Evolutionary conservation across 331 rosid genomes (phyloP).

Genomic region (Malus hybrid): DNA sequence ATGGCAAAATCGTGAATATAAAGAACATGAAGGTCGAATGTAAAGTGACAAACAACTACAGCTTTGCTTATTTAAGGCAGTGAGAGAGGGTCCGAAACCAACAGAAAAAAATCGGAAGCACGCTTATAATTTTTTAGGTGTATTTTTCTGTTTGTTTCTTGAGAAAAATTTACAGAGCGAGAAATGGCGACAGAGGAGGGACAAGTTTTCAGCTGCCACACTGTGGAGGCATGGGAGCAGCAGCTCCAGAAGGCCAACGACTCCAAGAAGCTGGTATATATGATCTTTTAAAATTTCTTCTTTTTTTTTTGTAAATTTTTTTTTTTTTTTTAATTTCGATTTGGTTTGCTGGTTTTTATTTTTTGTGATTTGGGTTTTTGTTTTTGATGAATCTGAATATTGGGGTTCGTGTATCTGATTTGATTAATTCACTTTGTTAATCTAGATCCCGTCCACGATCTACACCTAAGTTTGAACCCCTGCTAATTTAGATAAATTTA

Average conservation of each 20-base stretch:
- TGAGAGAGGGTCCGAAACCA: not conserved
- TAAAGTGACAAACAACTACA: not conserved
- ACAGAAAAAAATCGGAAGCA: not conserved
- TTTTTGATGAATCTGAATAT: not conserved
- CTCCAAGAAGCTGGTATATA: conserved; percentile 51
- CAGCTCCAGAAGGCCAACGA: conserved; percentile 64
- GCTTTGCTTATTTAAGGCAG: conserved; percentile 16
- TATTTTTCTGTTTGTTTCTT: not conserved
- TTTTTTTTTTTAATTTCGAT: not conserved
- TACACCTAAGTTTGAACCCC: too few species aligned
- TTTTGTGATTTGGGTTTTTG: not conserved
- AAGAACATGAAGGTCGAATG: not conserved
- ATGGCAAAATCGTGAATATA: conserved; percentile 33
- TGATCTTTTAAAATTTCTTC: not conserved
- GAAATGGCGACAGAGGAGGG: conserved; percentile 66
- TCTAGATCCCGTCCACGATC: not conserved
- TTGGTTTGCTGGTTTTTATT: not conserved
- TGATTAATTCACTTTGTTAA: not conserved
- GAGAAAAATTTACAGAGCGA: not conserved
- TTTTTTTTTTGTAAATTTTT: not conserved
- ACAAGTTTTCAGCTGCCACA: conserved; percentile 59
- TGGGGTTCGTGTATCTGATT: not conserved
- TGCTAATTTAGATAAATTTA: too few species aligned
- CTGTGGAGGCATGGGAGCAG: conserved; percentile 65
- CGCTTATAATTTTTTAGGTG: not conserved